These are phyloP conservation scores for Aspergillus pseudotamarii DNA, from an alignment of 2,329 filamentous ascomycete genomes.

Conservation along the genomic window DNA sequence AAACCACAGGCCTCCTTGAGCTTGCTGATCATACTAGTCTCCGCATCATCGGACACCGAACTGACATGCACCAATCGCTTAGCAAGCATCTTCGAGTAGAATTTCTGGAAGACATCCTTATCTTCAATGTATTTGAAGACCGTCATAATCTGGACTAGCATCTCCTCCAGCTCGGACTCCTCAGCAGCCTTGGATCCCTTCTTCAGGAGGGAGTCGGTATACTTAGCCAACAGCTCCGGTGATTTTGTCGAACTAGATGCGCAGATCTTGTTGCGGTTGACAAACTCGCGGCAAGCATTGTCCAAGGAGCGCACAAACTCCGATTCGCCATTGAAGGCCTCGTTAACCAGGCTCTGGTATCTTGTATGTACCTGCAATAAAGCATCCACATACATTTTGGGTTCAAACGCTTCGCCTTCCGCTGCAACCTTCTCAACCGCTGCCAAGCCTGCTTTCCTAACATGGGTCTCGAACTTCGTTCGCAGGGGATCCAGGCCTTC, in stretches of 20 bases:
- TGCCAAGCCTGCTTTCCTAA: slow-evolving; percentile 82
- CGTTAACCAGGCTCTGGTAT: slow-evolving; percentile 87
- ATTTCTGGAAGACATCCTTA: slow-evolving; percentile 99
- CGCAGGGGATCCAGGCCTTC: slow-evolving; percentile 89
- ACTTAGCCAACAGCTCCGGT: slow-evolving; percentile 91
- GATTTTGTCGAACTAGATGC: slow-evolving; percentile 91
- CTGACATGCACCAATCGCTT: slow-evolving; percentile 92
- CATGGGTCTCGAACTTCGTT: slow-evolving; percentile 85
- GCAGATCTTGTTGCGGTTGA: slow-evolving; percentile 96
- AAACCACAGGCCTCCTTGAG: slow-evolving; percentile 98
- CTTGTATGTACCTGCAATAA: slow-evolving; percentile 91
- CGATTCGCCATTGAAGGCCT: slow-evolving; percentile 90
- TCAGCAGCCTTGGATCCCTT: slow-evolving; percentile 89
- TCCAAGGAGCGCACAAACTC: slow-evolving; percentile 96
- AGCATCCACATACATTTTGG: slow-evolving; percentile 95
- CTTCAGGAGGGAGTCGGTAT: slow-evolving; percentile 87
- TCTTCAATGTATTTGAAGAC: slow-evolving; percentile 99
- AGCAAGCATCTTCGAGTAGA: slow-evolving; percentile 95
- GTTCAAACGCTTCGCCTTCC: slow-evolving; percentile 87
- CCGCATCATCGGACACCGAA: slow-evolving; percentile 94
- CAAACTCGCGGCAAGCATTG: slow-evolving; percentile 96
- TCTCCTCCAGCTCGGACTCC: slow-evolving; percentile 88
- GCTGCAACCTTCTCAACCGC: slow-evolving; percentile 90
- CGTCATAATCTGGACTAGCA: slow-evolving; percentile 92
- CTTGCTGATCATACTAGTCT: slow-evolving; percentile 99